phyloP scores from a whole-genome alignment of 176 grass and related monocot species.

The Microstegium vimineum region DNA sequence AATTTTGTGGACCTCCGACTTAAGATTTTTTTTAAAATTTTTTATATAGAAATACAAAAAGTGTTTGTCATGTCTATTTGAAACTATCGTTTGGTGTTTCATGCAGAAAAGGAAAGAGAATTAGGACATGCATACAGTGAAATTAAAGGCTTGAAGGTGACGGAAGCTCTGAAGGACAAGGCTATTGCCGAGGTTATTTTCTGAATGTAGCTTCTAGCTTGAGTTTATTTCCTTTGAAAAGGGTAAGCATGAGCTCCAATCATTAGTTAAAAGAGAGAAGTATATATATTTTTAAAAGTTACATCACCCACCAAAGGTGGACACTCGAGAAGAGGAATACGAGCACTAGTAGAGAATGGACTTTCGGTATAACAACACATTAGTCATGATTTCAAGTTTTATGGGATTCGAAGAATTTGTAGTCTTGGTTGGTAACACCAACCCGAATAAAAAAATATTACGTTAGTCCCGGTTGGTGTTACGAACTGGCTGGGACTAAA shows the following conservation, averaged over 20 bases:
- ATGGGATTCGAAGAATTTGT: too few species aligned
- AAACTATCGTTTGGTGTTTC: neutral
- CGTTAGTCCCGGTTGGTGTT: too few species aligned
- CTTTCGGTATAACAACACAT: too few species aligned
- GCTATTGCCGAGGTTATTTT: slow-evolving; percentile 70
- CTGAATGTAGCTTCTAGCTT: neutral
- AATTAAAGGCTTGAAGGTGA: slow-evolving; percentile 69
- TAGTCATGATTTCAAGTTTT: too few species aligned
- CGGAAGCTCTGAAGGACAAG: slow-evolving; percentile 78
- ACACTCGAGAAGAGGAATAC: neutral
- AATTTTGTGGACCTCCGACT: neutral
- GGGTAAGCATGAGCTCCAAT: neutral
- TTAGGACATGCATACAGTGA: slow-evolving; percentile 61
- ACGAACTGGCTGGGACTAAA: too few species aligned
- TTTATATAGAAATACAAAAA: neutral
- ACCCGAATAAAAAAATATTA: too few species aligned
- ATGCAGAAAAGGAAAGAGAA: slow-evolving; percentile 84
- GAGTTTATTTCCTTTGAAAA: neutral
- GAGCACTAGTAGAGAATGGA: too few species aligned
- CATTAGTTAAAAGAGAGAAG: neutral
- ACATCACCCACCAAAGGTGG: neutral
- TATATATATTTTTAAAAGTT: neutral
- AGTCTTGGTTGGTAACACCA: too few species aligned
- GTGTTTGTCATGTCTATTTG: neutral
- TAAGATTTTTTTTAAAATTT: neutral